phyloP scores from a whole-genome alignment of 768 basidiomycete species.

The Pulveroboletus sp. region DNA sequence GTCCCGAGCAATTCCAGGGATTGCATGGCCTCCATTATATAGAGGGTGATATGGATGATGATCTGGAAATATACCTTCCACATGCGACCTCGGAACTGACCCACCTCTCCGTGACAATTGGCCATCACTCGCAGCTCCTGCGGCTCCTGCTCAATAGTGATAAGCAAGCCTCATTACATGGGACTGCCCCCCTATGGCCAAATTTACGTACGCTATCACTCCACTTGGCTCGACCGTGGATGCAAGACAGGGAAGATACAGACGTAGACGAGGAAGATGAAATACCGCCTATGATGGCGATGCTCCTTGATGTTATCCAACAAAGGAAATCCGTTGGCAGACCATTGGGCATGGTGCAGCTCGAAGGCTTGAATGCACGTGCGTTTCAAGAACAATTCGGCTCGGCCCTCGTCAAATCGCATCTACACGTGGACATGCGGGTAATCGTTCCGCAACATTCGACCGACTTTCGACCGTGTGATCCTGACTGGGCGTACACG shows the following conservation, averaged over 20 bases:
- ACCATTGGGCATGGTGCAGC: slow-evolving; percentile 22
- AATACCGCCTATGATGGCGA: slow-evolving; percentile 26
- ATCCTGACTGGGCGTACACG: slow-evolving; percentile 26
- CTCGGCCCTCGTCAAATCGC: slow-evolving; percentile 23
- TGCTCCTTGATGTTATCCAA: slow-evolving; percentile 30
- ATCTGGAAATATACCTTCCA: slow-evolving; percentile 32
- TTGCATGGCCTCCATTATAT: slow-evolving; percentile 31
- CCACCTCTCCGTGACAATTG: slow-evolving; percentile 32
- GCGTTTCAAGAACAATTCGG: slow-evolving; percentile 27
- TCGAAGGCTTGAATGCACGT: slow-evolving; percentile 22
- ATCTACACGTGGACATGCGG: slow-evolving; percentile 23
- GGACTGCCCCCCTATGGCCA: slow-evolving; percentile 29
- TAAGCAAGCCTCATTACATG: slow-evolving; percentile 30
- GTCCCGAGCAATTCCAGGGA: slow-evolving; percentile 32
- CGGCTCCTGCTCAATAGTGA: slow-evolving; percentile 32
- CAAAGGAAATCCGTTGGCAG: slow-evolving; percentile 29
- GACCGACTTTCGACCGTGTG: slow-evolving; percentile 16
- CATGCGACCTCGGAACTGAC: slow-evolving; percentile 31
- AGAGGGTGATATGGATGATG: slow-evolving; percentile 33
- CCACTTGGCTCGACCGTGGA: slow-evolving; percentile 27
- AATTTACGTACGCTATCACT: slow-evolving; percentile 28
- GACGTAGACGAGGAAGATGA: slow-evolving; percentile 32
- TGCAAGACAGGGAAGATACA: slow-evolving; percentile 27
- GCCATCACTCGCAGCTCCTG: slow-evolving; percentile 29
- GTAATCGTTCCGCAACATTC: slow-evolving; percentile 12